Conservation (phyloP, 805 yeast genomes). For the Sungouiella blattae region DNA sequence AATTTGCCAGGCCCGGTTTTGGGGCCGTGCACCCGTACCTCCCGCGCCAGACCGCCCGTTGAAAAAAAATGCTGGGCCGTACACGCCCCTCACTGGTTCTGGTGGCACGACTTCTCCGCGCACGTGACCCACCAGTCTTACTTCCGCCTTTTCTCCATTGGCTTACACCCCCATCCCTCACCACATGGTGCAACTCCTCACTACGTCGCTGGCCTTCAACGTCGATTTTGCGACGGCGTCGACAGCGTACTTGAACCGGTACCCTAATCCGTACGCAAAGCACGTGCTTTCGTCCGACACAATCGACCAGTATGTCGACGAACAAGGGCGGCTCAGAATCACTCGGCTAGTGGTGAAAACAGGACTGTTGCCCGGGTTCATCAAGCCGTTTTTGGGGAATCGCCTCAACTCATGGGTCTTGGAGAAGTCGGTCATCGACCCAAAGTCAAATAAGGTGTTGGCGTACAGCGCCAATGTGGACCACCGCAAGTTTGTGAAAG, state of each 20-base stretch:
- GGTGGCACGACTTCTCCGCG: too few species aligned
- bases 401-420: constrained; percentile 71
- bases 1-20: too few species aligned
- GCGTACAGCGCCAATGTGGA: constrained; percentile 83
- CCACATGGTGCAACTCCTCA: constrained; percentile 68
- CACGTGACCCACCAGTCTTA: background rate
- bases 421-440: constrained; percentile 74
- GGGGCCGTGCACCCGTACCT: too few species aligned
- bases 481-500: constrained; percentile 70
- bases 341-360: constrained; percentile 72
- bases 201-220: constrained; percentile 52
- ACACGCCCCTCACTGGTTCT: too few species aligned
- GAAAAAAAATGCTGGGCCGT: too few species aligned
- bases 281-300: constrained; percentile 87
- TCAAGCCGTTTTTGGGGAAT: constrained; percentile 68
- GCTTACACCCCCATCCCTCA: background rate
- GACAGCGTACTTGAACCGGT: constrained; percentile 62
- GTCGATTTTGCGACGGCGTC: constrained; percentile 71
- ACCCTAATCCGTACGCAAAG: constrained; percentile 74
- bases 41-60: too few species aligned
- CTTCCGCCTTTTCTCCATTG: background rate
- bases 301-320: constrained; percentile 54
- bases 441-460: constrained; percentile 46
- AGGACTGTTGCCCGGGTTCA: constrained; percentile 80
- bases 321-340: constrained; percentile 61